Base-by-base conservation (phyloP, 1,284 basidiomycete species). In the Porogramme epimiltina region DNA sequence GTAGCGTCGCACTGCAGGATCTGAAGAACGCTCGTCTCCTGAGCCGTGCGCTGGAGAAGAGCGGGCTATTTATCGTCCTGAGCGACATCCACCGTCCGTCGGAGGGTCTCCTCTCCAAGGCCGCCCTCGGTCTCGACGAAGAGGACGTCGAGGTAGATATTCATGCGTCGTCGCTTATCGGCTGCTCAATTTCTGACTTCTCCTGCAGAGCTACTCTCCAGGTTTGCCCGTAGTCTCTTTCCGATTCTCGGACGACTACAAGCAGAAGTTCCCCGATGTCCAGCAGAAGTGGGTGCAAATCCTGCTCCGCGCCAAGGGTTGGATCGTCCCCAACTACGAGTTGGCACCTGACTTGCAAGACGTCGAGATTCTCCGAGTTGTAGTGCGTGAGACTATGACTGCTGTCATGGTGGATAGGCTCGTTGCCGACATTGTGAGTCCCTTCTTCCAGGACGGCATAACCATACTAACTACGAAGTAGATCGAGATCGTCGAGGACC, bases 201-300 rank as follows among this genome's bases (percentile, higher is more conserved):
- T 37, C 13, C 18, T 8, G n/a, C 62, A 91, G 83, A 75, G 67
- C 39, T 95, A 94, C 67, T 66, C 73, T 4, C 82, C 91, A 2
- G 92, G 92, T 2, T 76, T 98, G 19, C 95, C 95, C 3, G 95
- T 98, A 15, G 93, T 98, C 0, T 76, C 92, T 0, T 98, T 98
- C 86, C 80, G 85, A 45, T 95, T 97, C 77, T 87, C 88, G 1
- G 87, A 97, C 65, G 72, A 77, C 15, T 90, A 93, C 75, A 78
- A 84, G 66, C 49, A 78, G 56, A 69, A 87, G 51, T 70, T 92
- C 65, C 91, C 92, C 0, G 78, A 87, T 25, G 66, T 94, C 41
- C 78, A 95, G 69, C 95, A 98, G 71, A 82, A 81, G 55, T 96
- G 93, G 92, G 84, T 98, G 38, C 95, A 98, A 66, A 87, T 81